Evolutionary conservation across 2,329 filamentous ascomycete genomes (phyloP).

Genomic region (Xylariales sp.): DNA sequence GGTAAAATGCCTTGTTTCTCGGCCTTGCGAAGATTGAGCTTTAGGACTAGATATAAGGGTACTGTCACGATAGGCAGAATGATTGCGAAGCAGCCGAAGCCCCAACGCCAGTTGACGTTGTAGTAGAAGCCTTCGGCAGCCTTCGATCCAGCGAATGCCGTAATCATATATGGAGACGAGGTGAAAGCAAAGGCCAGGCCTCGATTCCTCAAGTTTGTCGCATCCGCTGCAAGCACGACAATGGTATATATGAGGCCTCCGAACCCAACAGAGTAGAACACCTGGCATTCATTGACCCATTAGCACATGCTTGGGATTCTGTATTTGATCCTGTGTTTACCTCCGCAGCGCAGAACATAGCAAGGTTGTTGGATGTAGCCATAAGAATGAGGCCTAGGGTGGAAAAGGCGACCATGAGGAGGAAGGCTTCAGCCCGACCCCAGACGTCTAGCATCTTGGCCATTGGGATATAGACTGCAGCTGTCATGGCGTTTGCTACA

Average conservation of each 20-base stretch:
- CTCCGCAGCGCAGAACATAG: conserved; percentile 38
- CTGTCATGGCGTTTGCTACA: conserved; percentile 40
- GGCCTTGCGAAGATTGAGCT: conserved; percentile 49
- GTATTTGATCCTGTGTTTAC: too few species aligned
- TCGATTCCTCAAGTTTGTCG: conserved; percentile 55
- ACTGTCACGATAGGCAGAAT: conserved; percentile 52
- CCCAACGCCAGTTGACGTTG: conserved; percentile 55
- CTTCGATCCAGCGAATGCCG: conserved; percentile 50
- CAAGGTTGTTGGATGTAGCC: conserved; percentile 41
- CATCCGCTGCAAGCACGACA: conserved; percentile 58
- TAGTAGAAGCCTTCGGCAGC: conserved; percentile 44
- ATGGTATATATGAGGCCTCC: conserved; percentile 53
- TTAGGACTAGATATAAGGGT: conserved; percentile 48
- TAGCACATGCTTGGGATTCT: too few species aligned
- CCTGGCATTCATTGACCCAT: too few species aligned
- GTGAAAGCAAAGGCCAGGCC: conserved; percentile 51
- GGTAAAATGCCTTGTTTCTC: conserved; percentile 36
- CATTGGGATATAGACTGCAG: conserved; percentile 51
- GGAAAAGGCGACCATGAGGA: conserved; percentile 40
- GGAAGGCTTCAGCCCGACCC: conserved; percentile 52
- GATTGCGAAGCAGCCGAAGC: conserved; percentile 57
- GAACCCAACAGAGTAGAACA: conserved; percentile 54
- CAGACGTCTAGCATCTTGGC: conserved; percentile 56
- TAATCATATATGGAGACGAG: conserved; percentile 56
- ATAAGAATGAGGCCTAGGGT: conserved; percentile 49